Evolutionary conservation across 345 rosid species (phyloP).

Genomic region (Mercurialis annua): DNA sequence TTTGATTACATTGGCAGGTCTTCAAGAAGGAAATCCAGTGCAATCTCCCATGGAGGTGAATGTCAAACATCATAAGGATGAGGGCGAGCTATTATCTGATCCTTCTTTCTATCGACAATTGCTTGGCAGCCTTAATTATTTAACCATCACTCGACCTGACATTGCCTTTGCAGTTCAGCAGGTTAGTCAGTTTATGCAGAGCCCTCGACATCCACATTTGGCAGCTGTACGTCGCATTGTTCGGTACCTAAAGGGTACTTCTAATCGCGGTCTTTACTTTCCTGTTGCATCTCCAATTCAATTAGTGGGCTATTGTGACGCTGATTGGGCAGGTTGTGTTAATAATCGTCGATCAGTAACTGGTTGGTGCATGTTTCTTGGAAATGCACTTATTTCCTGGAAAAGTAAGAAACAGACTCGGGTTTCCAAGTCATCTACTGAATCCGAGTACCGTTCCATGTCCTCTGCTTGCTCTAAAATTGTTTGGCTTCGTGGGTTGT

Average conservation of each 20-base stretch:
- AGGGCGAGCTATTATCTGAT: not conserved
- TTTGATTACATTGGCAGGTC: not conserved
- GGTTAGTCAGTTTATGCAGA: no score
- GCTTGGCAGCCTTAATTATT: no score
- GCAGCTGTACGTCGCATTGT: not conserved
- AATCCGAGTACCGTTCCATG: not conserved
- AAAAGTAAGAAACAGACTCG: not conserved
- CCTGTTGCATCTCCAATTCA: not conserved
- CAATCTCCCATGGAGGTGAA: no score
- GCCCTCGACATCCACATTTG: not conserved
- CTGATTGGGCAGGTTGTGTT: constrained; percentile 3
- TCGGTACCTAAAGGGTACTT: not conserved
- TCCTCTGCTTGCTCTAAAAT: constrained; percentile 1
- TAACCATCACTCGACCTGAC: no score
- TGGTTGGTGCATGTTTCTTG: not conserved
- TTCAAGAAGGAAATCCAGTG: no score
- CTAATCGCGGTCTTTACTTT: not conserved
- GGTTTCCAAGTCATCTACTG: not conserved
- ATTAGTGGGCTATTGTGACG: not conserved
- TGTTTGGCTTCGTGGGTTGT: constrained; percentile 1
- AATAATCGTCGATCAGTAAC: not conserved
- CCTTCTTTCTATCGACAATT: not conserved
- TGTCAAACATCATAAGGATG: no score
- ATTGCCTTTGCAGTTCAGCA: no score
- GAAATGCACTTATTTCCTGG: not conserved